Conservation (phyloP, 768 basidiomycete genomes). For the Glaciozyma antarctica region DNA sequence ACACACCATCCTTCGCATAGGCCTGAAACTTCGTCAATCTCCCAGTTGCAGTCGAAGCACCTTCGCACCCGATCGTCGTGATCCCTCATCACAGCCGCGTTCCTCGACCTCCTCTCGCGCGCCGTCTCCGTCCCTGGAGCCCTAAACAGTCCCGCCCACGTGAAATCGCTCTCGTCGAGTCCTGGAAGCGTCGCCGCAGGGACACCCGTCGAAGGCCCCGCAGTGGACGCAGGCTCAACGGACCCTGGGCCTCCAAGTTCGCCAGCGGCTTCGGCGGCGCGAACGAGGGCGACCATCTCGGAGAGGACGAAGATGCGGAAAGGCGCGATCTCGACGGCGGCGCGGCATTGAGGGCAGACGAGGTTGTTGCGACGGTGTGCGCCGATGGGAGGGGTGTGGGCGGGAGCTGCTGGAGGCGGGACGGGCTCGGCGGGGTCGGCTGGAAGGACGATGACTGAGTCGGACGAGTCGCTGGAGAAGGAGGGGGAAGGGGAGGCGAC, state of each 20-base stretch:
- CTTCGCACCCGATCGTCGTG: constrained; percentile 24
- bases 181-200: background rate
- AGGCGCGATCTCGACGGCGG: constrained; percentile 6
- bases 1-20: constrained; percentile 26
- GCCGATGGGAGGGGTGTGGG: background rate
- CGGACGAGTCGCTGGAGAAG: background rate
- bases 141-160: constrained; percentile 16
- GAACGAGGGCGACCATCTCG: constrained; percentile 11
- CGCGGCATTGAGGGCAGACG: constrained; percentile 29
- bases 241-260: background rate
- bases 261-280: background rate
- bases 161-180: constrained; percentile 9
- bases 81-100: constrained; percentile 19
- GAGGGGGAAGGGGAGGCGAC: background rate
- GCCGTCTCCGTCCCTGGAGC: constrained; percentile 3
- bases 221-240: background rate
- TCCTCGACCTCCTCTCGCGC: constrained; percentile 8
- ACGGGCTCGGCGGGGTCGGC: background rate
- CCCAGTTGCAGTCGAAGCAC: constrained; percentile 28
- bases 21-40: constrained; percentile 19
- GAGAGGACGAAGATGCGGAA: constrained; percentile 22
- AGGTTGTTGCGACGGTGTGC: constrained; percentile 24
- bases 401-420: background rate
- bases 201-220: background rate
- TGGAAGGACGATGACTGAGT: background rate